Evolutionary conservation across 2,329 filamentous ascomycete species (phyloP), one percentile per base, ranked within the genome.

Genomic region (Botrytis porri): DNA sequence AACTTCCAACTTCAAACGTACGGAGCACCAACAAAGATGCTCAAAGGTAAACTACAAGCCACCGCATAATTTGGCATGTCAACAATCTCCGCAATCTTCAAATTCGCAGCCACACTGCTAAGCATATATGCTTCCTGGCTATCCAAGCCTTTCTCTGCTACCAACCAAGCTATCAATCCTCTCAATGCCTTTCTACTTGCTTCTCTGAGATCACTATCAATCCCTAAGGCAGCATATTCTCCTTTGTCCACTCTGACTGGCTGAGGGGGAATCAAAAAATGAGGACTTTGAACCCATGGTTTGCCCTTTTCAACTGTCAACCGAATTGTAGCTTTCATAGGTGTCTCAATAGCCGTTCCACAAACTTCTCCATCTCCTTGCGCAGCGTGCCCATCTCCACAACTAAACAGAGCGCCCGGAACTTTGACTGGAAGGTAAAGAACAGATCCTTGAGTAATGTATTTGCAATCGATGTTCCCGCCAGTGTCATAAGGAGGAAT

Each of bases 311-410:
- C 81, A 10, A 87, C 80, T 4, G 83, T 84, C 51, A 88, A 82
- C n/a, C 83, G 82, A 48, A 88, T 76, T 0, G 82, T 83, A 0
- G 85, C 86, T 73, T 80, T 83, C 80, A 87, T 84, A 1, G 85
- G 83, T 39, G 86, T 87, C 81, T 88, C 86, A 75, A 88, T 86
- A 10, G 86, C 86, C n/a, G 85, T 86, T 9, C 86, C 86, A 75
- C 86, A 87, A 35, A 88, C 84, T 75, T 88, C 86, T 5, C 86
- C 86, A 74, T 87, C 85, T 4, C 86, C 86, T 76, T 88, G 86
- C 0, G 85, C 85, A 4, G 85, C 85, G 77, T 88, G 86, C 0
- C 85, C 86, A 76, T 88, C 86, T 51, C 86, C 86, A 74, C 85
- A 86, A 77, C 84, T 86, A 77, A 88, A 87, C 20, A 87, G 80